Conservation (phyloP, 2,329 filamentous ascomycete genomes). For the Cytospora piceae region DNA sequence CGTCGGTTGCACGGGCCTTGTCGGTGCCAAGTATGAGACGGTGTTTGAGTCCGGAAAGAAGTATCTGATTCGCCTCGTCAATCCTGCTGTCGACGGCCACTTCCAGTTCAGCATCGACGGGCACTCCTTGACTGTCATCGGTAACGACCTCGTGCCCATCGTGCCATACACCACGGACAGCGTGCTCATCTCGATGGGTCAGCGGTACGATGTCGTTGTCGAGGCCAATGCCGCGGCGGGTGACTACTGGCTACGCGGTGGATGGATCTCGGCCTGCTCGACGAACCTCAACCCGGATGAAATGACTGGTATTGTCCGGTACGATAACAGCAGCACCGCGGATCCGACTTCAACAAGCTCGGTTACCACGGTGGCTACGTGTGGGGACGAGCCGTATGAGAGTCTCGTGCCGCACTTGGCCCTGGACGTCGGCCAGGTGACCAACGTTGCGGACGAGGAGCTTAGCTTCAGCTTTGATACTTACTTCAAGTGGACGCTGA, state of each 20-base stretch:
- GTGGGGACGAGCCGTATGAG: constrained; percentile 35
- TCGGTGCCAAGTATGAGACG: constrained; percentile 37
- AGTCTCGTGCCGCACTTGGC: constrained; percentile 36
- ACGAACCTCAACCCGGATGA: constrained; percentile 29
- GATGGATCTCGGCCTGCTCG: constrained; percentile 30
- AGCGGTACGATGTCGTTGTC: constrained; percentile 35
- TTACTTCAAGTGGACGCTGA: constrained; percentile 36
- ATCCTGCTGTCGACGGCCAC: constrained; percentile 48
- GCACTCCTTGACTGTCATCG: constrained; percentile 61
- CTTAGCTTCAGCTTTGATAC: constrained; percentile 15
- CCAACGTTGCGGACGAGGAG: constrained; percentile 21
- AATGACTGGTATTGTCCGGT: constrained; percentile 37
- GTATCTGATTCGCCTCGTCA: constrained; percentile 53
- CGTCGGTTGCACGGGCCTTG: constrained; percentile 29
- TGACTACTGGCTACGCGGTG: constrained; percentile 36
- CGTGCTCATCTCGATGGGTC: constrained; percentile 50
- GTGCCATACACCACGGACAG: constrained; percentile 54
- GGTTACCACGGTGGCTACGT: constrained; percentile 26
- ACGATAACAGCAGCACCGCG: constrained; percentile 29
- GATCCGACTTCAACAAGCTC: constrained; percentile 26
- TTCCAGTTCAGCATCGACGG: constrained; percentile 58
- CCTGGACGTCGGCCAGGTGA: constrained; percentile 31
- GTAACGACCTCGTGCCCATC: constrained; percentile 62
- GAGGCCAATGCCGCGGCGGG: constrained; percentile 26
- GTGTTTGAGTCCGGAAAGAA: constrained; percentile 43